phyloP scores from a whole-genome alignment of 2,329 filamentous ascomycete species.

The Xylaria sp. region DNA sequence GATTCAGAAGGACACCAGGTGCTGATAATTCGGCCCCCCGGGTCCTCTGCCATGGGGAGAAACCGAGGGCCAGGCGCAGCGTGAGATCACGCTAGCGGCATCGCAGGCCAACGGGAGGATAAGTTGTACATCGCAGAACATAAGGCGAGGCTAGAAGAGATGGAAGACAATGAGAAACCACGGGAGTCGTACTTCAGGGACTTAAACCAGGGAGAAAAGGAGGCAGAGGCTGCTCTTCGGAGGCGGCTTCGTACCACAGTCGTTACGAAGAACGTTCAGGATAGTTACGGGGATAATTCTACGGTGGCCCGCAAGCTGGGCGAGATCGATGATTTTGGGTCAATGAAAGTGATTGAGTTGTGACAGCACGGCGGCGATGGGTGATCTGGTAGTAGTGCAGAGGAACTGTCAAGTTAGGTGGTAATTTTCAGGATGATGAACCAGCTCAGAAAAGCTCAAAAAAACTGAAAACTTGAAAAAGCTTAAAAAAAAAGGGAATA shows the following conservation, averaged over 20 bases:
- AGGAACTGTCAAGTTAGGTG: background rate
- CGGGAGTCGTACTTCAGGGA: conserved; percentile 18
- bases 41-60: background rate
- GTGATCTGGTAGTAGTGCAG: background rate
- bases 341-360: background rate
- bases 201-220: background rate
- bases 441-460: background rate
- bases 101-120: conserved; percentile 5
- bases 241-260: background rate
- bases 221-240: background rate
- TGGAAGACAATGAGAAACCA: conserved; percentile 27
- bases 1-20: conserved; percentile 1
- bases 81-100: background rate
- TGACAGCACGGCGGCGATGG: background rate
- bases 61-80: background rate
- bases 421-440: conserved; percentile 3
- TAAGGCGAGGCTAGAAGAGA: conserved; percentile 20
- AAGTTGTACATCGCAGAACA: conserved; percentile 29
- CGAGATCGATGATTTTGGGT: conserved; percentile 12
- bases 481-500: too few relatives aligned
- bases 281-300: conserved; percentile 22
- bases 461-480: too few relatives aligned
- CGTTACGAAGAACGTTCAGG: conserved; percentile 5
- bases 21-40: background rate
- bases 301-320: conserved; percentile 19